Evolutionary conservation across 306 rosid genomes (phyloP), one percentile per base, ranked within the genome.

Genomic region (Erythrophleum fordii): DNA sequence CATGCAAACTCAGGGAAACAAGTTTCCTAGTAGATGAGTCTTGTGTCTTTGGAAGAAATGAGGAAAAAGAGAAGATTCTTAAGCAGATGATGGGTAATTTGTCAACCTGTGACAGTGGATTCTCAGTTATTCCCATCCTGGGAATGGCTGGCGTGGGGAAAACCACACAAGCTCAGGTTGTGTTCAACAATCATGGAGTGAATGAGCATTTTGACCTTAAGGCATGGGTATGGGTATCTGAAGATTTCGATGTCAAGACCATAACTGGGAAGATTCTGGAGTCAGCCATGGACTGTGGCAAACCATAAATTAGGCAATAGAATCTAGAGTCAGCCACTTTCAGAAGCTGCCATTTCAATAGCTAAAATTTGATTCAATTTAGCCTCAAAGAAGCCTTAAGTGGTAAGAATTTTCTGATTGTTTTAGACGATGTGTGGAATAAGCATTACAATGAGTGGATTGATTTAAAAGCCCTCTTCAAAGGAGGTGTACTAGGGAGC

Each of bases 341-440:
- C 37, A 52, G 42, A 20, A 64, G 37, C 42, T 56, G 66, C 28
- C 80, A 78, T 78, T 52, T 75, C 55, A 77, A 75, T 75, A 79
- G 70, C 88, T 81, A 84, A 6, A 68, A 87, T 72, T 62, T 62
- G 35, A 86, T 87, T 49, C 90, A 81, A 69, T 78, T 84, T 60
- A 26, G 76, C 55, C 66, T 84, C 80, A 84, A 84, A 79, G 22
- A 45, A 20, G 62, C 65, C 20, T 41, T 87, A 76, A n/a, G 11
- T 2, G 81, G 72, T 5, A 81, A 71, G 75, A 87, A 81, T 20
- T 84, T 87, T 74, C 46, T 87, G 52, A 65, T 37, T 37, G 42
- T 37, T 37, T 37, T 37, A 37, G 42, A 37, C 5, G 42, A 37
- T 37, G 42, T 6, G 42, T 37, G 42, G 42, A 37, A 37, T 37